Evolutionary conservation across 139 green algal species (phyloP), one percentile per base, ranked within the genome.

Genomic region (Asterochloris erici): DNA sequence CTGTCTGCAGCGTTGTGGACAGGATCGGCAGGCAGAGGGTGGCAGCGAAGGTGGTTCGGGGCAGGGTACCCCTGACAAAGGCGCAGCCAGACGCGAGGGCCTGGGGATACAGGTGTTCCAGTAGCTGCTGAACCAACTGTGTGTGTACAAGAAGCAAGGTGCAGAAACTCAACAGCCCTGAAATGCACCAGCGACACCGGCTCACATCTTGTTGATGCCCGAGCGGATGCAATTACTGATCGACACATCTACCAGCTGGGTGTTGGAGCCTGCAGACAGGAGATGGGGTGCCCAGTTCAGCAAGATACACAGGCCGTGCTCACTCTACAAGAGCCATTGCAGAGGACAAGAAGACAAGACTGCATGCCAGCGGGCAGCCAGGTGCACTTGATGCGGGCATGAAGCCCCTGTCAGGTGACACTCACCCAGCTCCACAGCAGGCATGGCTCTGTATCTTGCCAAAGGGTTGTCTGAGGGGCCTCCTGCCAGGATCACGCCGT

Each of bases 171-270:
- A 4, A 71, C 66, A 26, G 9, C 4, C 19, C 9, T 4, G 19
- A 10, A 71, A 9, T 76, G 70, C 70, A 38, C 19, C 23, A 29
- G 70, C 24, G 19, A 29, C 19, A 47, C 12, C 11, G 11, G 63
- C 87, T 80, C 74, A 91, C 86, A 93, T 88, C 63, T 92, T 92
- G 83, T 92, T 93, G 75, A 93, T 79, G 71, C 89, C 89, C 27
- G 88, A 81, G 12, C 81, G 78, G 23, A 93, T 87, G 86, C 86
- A 91, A 78, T 93, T 93, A 77, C 88, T 92, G 83, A 93, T 89
- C 11, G 89, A 83, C 10, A 92, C 69, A 63, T 93, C 89, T 17
- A 93, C 82, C 74, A 93, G 79, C 64, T 87, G 81, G 47, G 85
- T 80, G n/a, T 75, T 86, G 38, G 79, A 85, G 28, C 84, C 84